phyloP scores from a whole-genome alignment of 352 stramenopile species.

The Phytophthora agathidicida region DNA sequence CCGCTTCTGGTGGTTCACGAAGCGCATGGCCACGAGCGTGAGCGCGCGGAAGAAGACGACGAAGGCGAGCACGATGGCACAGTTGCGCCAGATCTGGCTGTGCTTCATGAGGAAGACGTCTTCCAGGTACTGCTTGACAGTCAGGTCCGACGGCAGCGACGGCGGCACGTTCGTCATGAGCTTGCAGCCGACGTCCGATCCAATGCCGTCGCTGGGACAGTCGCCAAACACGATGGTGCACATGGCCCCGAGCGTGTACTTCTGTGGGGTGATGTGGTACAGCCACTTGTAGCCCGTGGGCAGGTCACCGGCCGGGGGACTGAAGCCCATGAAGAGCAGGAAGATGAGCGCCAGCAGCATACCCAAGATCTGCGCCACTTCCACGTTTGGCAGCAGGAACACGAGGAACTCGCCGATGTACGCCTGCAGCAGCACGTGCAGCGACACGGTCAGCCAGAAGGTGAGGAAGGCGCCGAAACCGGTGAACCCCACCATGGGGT shows the following conservation, averaged over 20 bases:
- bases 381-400: background rate
- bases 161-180: constrained; percentile 29
- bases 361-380: too few relatives aligned
- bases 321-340: constrained; percentile 8
- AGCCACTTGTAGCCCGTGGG: constrained; percentile 6
- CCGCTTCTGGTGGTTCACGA: constrained; percentile 36
- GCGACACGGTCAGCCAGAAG: constrained; percentile 1
- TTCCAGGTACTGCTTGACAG: constrained; percentile 33
- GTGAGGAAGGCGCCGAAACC: background rate
- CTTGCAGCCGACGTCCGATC: constrained; percentile 27
- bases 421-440: constrained; percentile 8
- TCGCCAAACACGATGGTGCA: constrained; percentile 8
- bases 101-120: constrained; percentile 36
- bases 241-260: constrained; percentile 10
- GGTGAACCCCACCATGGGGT: constrained; percentile 10
- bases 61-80: constrained; percentile 12
- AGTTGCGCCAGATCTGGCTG: constrained; percentile 4
- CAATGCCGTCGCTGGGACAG: constrained; percentile 3
- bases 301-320: constrained; percentile 2
- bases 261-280: constrained; percentile 9
- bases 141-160: constrained; percentile 18
- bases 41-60: constrained; percentile 29
- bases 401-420: background rate
- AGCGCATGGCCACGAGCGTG: constrained; percentile 19
- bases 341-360: background rate